These are phyloP conservation scores for Zoysia pacifica DNA, from an alignment of 176 grass and related monocot species.

Conservation along the genomic window DNA sequence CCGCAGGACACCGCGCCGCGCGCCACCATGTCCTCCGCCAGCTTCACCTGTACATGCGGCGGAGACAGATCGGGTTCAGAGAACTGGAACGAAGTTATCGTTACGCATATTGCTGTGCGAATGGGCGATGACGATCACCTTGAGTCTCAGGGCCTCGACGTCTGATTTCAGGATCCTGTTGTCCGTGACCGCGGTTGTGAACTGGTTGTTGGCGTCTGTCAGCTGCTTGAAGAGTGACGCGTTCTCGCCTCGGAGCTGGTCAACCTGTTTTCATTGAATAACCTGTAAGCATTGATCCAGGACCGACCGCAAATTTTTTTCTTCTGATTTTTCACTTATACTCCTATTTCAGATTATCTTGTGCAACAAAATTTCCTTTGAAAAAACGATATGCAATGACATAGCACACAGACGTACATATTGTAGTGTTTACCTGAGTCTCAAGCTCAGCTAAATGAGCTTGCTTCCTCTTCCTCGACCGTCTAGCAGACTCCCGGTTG, in stretches of 20 bases:
- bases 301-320: not conserved
- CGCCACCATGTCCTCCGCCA: slow-evolving; percentile 89
- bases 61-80: not conserved
- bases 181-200: slow-evolving; percentile 63
- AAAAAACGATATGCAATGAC: too few species aligned
- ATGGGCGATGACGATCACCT: slow-evolving; percentile 43
- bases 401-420: not conserved
- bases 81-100: not conserved
- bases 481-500: slow-evolving; percentile 88
- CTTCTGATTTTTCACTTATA: not conserved
- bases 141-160: slow-evolving; percentile 73
- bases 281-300: not conserved
- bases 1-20: slow-evolving; percentile 71
- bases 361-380: not conserved
- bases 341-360: not conserved
- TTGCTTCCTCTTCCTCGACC: slow-evolving; percentile 95
- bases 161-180: slow-evolving; percentile 89
- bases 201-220: slow-evolving; percentile 73
- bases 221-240: slow-evolving; percentile 80
- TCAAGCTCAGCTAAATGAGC: slow-evolving; percentile 84
- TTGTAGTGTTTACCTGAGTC: slow-evolving; percentile 53
- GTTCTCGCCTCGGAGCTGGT: slow-evolving; percentile 70
- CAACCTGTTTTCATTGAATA: slow-evolving; percentile 55
- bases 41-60: slow-evolving; percentile 58
- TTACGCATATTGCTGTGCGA: not conserved